A percentile compares a stretch with the other conserved stretches of the same genome.
phyloP scores from a whole-genome alignment of 192 early-diverging fungal species.

The Backusella morwellensis region DNA sequence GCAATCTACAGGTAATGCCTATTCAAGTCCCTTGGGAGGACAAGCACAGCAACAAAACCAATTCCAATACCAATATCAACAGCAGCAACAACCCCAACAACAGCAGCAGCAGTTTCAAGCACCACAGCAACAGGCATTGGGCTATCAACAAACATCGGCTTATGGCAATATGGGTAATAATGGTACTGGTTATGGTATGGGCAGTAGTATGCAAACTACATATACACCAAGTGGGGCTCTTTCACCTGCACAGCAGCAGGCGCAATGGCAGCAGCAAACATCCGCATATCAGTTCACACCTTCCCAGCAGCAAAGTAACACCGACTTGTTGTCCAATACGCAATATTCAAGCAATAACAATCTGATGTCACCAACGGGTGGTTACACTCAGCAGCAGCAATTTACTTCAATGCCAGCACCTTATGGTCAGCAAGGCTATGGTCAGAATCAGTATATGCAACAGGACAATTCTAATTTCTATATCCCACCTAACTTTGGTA shows the following conservation, averaged over 20 bases:
- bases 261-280: constrained; percentile 10
- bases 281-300: constrained; percentile 1
- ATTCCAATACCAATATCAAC: constrained; percentile 4
- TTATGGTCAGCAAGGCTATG: neutral
- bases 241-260: neutral
- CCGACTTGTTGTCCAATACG: neutral
- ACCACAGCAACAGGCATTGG: neutral
- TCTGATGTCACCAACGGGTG: constrained; percentile 1
- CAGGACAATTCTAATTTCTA: neutral
- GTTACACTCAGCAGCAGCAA: neutral
- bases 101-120: constrained; percentile 4
- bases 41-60: neutral
- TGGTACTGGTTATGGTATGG: neutral
- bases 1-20: neutral
- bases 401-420: neutral
- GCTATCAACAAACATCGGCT: neutral
- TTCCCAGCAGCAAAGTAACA: neutral
- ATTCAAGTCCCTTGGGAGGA: neutral
- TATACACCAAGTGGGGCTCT: neutral
- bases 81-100: neutral
- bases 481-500: constrained; percentile 15
- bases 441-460: neutral
- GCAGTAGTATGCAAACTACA: neutral
- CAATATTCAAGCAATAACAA: neutral
- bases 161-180: neutral